These are phyloP conservation scores for Cubamyces lactineus DNA, from an alignment of 768 basidiomycete genomes.

Conservation along the genomic window DNA sequence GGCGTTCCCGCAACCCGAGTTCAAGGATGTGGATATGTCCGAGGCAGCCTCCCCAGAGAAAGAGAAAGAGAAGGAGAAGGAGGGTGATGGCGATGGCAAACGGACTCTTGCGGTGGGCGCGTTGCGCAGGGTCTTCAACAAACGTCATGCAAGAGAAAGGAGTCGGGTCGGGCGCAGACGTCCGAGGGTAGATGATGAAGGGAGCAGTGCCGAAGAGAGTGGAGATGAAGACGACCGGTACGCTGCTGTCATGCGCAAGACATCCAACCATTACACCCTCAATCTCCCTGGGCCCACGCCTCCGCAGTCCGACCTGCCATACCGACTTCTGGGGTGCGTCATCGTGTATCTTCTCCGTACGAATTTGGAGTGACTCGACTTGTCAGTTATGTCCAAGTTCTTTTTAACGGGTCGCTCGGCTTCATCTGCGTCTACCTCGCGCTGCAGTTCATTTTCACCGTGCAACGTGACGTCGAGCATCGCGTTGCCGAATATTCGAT, in stretches of 20 bases:
- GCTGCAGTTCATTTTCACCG: slow-evolving; percentile 84
- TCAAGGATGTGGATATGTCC: slow-evolving; percentile 77
- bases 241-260: slow-evolving; percentile 52
- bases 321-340: slow-evolving; percentile 79
- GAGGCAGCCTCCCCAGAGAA: slow-evolving; percentile 40
- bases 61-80: slow-evolving; percentile 33
- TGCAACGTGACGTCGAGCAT: slow-evolving; percentile 88
- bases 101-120: slow-evolving; percentile 64
- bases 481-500: slow-evolving; percentile 87
- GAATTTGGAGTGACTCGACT: too few relatives aligned
- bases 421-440: slow-evolving; percentile 83
- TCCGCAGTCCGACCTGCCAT: slow-evolving; percentile 69
- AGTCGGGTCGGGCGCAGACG: slow-evolving; percentile 23
- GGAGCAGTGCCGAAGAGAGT: slow-evolving; percentile 43
- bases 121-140: slow-evolving; percentile 65
- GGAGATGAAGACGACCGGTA: slow-evolving; percentile 52
- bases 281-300: slow-evolving; percentile 69
- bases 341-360: too few relatives aligned
- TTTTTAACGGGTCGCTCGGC: slow-evolving; percentile 88
- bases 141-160: slow-evolving; percentile 50
- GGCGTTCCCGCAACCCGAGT: slow-evolving; percentile 60
- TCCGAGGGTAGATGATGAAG: slow-evolving; percentile 25
- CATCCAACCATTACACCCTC: slow-evolving; percentile 81
- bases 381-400: slow-evolving; percentile 86
- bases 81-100: too few relatives aligned